Base-by-base conservation (phyloP, 495 filamentous ascomycete genomes). In the Aspergillus olivimuriae region DNA sequence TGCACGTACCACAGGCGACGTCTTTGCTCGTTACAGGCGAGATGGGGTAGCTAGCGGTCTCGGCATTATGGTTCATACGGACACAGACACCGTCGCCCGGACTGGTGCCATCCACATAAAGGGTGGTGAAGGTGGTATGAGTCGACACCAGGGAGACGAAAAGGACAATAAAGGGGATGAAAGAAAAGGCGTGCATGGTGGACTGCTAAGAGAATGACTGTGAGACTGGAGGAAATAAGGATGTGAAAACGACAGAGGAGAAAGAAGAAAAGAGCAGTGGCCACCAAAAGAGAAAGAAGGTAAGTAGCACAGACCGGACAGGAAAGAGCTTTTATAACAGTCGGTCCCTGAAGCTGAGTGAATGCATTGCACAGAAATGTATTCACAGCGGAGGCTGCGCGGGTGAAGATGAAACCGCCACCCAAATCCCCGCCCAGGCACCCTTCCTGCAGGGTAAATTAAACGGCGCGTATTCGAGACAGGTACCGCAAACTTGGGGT, bases 1-100 rank as follows among this genome's bases (percentile, higher is more conserved):
- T n/a, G n/a, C n/a, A n/a, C n/a, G n/a, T n/a, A 84, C 82, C 84
- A 51, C 86, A 90, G 22, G 80, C 82, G 76, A 90, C 83, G 33
- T 83, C 77, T 15, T 69, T 55, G 46, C 75, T 77, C 19, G 52
- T 46, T 21, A 86, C 39, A 36, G 73, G 52, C 2, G 53, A 56
- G 28, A 63, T 55, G 4, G 84, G 85, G 23, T 51, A 54, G 5
- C 73, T 84, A 34, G 69, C 66, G 5, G 64, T 63, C 1, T 47
- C 53, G 3, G 65, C 55, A 41, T 75, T 63, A 39, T 64, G 72
- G 37, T 73, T 71, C 73, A 83, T 81, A n/a, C 84, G 76, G 20
- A 89, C 68, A 52, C 82, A 87, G 34, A 73, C 77, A 1, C 78
- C 86, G 54, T 80, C 74, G 35, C 86, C 86, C 53, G 87, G 78